These are phyloP conservation scores for Colletotrichum theobromicola DNA, from an alignment of 2,329 filamentous ascomycete genomes.

Conservation along the genomic window DNA sequence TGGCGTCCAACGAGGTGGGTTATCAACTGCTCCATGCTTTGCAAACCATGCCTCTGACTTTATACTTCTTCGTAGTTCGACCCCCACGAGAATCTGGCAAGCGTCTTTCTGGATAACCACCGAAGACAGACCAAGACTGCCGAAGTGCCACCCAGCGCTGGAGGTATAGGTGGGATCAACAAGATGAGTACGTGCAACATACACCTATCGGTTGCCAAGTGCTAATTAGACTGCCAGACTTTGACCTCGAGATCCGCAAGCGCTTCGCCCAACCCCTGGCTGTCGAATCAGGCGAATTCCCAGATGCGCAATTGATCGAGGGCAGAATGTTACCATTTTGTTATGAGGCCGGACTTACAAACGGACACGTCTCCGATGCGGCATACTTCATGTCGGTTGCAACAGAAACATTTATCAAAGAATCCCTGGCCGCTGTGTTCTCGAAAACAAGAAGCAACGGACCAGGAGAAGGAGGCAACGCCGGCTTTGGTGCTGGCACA, in stretches of 20 bases:
- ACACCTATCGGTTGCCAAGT: background rate
- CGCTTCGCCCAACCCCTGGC: constrained; percentile 68
- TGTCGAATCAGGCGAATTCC: constrained; percentile 73
- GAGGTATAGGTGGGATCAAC: constrained; percentile 63
- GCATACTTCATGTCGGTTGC: constrained; percentile 69
- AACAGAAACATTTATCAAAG: constrained; percentile 71
- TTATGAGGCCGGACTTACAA: constrained; percentile 67
- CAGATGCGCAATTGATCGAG: constrained; percentile 67
- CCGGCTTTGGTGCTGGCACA: constrained; percentile 68
- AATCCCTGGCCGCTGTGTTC: constrained; percentile 67
- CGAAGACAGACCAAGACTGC: constrained; percentile 52
- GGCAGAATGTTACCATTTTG: constrained; percentile 72
- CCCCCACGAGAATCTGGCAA: constrained; percentile 57
- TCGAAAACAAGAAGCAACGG: constrained; percentile 70
- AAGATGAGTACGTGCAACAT: constrained; percentile 71
- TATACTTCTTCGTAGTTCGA: constrained; percentile 47
- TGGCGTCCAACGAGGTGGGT: constrained; percentile 65
- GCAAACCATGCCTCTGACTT: constrained; percentile 25
- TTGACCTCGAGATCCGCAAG: constrained; percentile 71
- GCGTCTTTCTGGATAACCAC: constrained; percentile 56
- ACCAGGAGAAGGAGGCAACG: constrained; percentile 64
- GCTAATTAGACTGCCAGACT: constrained; percentile 46
- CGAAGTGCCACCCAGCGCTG: constrained; percentile 71
- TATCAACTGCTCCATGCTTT: background rate
- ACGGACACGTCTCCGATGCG: constrained; percentile 64